Conservation (phyloP, 371 early-diverging fungal genomes). For the Sporodiniella umbellata region DNA sequence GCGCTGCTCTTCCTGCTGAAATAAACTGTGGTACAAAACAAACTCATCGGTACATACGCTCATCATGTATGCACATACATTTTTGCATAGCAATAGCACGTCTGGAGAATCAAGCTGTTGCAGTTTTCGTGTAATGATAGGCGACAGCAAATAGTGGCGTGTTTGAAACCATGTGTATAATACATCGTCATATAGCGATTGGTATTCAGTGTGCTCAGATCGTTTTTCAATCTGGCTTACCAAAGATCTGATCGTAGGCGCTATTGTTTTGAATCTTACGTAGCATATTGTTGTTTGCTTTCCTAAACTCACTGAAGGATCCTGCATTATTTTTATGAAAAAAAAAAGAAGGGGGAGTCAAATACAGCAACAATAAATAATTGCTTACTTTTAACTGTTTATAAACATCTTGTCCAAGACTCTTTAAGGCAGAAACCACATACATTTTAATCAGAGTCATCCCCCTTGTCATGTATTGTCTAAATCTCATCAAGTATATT, state of each 20-base stretch:
- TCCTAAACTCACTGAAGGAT: conserved; percentile 9
- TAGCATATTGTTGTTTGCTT: conserved; percentile 64
- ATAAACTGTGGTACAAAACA: conserved; percentile 72
- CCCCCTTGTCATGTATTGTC: conserved; percentile 87
- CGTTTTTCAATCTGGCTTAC: conserved; percentile 73
- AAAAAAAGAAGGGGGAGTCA: too few relatives aligned
- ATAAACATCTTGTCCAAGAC: conserved; percentile 58
- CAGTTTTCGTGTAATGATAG: conserved; percentile 62
- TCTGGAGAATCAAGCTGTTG: conserved; percentile 48
- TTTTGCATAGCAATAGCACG: conserved; percentile 61
- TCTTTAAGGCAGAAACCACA: conserved; percentile 65
- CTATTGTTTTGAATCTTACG: conserved; percentile 74
- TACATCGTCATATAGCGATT: conserved; percentile 72
- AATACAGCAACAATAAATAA: too few relatives aligned
- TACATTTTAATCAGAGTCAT: conserved; percentile 89
- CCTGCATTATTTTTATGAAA: background rate
- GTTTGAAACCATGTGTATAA: conserved; percentile 67
- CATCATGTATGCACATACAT: conserved; percentile 78
- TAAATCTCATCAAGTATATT: conserved; percentile 85
- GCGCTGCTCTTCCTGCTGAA: conserved; percentile 62
- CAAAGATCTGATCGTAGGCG: conserved; percentile 59
- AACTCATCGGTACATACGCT: conserved; percentile 80
- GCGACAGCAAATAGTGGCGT: conserved; percentile 62
- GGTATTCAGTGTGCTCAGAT: conserved; percentile 74
- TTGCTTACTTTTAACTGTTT: conserved; percentile 40